Evolutionary conservation across 1,139 yeast genomes (phyloP), one percentile per base, ranked within the genome.

Genomic region (Kodamaea derodonti): DNA sequence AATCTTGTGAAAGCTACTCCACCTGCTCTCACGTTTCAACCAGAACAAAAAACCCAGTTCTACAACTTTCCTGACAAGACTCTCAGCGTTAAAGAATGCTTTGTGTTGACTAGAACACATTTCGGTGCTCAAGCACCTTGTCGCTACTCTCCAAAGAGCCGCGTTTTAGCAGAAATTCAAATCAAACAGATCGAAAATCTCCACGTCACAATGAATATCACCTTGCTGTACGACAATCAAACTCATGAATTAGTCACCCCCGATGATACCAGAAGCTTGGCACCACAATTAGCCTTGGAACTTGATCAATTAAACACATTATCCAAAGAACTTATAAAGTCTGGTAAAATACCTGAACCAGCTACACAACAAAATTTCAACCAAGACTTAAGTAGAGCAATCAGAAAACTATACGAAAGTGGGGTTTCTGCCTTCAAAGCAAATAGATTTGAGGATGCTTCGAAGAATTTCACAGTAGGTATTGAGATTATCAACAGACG

Each of bases 401-500:
- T 86, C 35, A 78, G 77, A 46, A 84, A 84, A 51, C 65, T 88
- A 53, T 82, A 82, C 43, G 88, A 81, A 38, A 67, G 83, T 13
- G 97, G 94, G 1, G 72, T 81, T 6, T 72, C 68, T 30, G 69
- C 82, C 8, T 71, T 85, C 54, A 77, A 80, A 51, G 68, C 70
- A 33, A 75, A 74, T 18, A 81, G 83, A 50, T 72, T 71, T 44
- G 67, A 65, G 4, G 97, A 87, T 13, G 88, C 96, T 1, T 75
- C 78, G 33, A 81, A 81, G 54, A 80, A 80, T 49, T 78, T 85
- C 50, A 59, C 80, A 8, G 66, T 87, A 40, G 97, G 95, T 1
- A 68, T 92, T 29, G 95, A 86, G 37, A 77, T 88, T 78, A 84
- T 90, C 14, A 64, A 75, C 42, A 79, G 85, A 47, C 76, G 97